Percentiles rank a stretch among this genome's conserved stretches.
These are phyloP conservation scores for Phytophthora vignae DNA, from an alignment of 352 stramenopile genomes.

Conservation along the genomic window DNA sequence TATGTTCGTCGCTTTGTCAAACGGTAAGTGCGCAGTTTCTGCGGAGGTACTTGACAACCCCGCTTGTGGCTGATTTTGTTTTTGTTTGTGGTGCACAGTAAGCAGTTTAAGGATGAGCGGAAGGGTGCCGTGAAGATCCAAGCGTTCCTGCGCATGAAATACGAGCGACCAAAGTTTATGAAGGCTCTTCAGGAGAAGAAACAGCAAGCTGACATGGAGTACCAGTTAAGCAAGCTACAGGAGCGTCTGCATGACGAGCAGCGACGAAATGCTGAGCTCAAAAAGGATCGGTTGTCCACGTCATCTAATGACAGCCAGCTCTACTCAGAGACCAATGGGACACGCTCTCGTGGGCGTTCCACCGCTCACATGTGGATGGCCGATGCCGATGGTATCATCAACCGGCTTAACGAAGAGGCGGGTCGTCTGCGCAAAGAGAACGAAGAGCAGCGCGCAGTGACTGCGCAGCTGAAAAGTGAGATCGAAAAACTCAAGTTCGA, in stretches of 20 bases:
- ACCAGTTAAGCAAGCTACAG: constrained; percentile 65
- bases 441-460: constrained; percentile 66
- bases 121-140: constrained; percentile 69
- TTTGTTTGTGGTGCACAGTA: constrained; percentile 30
- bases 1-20: constrained; percentile 71
- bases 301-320: constrained; percentile 54
- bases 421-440: constrained; percentile 79
- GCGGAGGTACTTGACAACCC: background rate
- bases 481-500: constrained; percentile 77
- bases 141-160: constrained; percentile 71
- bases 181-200: constrained; percentile 61
- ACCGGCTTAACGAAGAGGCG: constrained; percentile 76
- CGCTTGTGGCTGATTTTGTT: constrained; percentile 8
- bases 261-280: constrained; percentile 62
- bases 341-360: constrained; percentile 61
- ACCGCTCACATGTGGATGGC: constrained; percentile 86
- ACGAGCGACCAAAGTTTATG: constrained; percentile 63
- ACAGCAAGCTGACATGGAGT: constrained; percentile 66
- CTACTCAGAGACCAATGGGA: constrained; percentile 48
- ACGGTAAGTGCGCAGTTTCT: constrained; percentile 34
- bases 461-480: constrained; percentile 66
- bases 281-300: constrained; percentile 52
- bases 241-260: constrained; percentile 72
- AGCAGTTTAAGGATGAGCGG: constrained; percentile 61
- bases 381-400: constrained; percentile 87